Conservation (phyloP, 169 alveolate species). For the Plasmodium vinckei region DNA sequence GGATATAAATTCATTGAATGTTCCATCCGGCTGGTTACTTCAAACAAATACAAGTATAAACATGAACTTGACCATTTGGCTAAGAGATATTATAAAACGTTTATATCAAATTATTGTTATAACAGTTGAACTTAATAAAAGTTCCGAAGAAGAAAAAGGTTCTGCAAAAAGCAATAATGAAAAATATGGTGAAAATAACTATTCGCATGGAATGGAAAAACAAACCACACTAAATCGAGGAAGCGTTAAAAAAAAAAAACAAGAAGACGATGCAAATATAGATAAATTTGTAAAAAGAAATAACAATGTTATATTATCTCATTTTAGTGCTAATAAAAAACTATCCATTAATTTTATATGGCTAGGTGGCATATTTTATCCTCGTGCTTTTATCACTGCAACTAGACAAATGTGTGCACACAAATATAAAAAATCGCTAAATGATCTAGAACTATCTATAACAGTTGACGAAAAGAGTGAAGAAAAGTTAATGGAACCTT, state of each 20-base stretch:
- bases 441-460: conserved; percentile 87
- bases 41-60: conserved; percentile 46
- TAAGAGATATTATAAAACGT: conserved; percentile 52
- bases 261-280: conserved; percentile 15
- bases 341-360: conserved; percentile 81
- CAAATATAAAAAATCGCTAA: conserved; percentile 86
- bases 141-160: neutral
- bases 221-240: conserved; percentile 1
- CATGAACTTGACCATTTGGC: conserved; percentile 60
- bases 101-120: conserved; percentile 71
- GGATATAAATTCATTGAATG: conserved; percentile 67
- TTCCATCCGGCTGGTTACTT: conserved; percentile 73
- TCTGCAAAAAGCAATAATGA: neutral
- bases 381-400: conserved; percentile 93
- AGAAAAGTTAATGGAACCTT: conserved; percentile 77
- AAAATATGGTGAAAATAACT: neutral
- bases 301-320: conserved; percentile 63
- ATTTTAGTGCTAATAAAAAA: conserved; percentile 35
- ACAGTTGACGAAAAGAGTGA: conserved; percentile 75
- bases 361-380: conserved; percentile 92
- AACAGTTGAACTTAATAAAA: conserved; percentile 62
- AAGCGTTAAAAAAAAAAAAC: neutral
- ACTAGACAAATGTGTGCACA: conserved; percentile 90
- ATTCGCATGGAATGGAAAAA: neutral
- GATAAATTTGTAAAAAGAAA: conserved; percentile 41